Evolutionary conservation across 2,329 filamentous ascomycete genomes (phyloP), one percentile per base, ranked within the genome.

Genomic region (Orbilia oligospora): DNA sequence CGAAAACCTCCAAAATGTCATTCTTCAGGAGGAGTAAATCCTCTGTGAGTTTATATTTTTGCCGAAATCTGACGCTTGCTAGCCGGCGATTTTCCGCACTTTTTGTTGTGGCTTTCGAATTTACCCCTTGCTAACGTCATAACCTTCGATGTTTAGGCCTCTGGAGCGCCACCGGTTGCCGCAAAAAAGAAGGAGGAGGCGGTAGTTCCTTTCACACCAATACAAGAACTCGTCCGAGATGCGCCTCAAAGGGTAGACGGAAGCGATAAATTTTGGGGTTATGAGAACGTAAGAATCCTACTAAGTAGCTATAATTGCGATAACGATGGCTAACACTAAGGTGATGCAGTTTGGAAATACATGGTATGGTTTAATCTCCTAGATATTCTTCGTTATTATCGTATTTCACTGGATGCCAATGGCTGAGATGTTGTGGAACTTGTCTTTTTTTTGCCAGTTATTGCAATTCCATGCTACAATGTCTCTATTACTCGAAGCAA

Each of bases 401-500:
- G 9, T 58, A 58, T 24, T 49, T 53, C 67, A 36, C 38, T 78
- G 71, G 49, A 58, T 55, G 66, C 20, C 67, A 46, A 61, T 77
- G 30, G 44, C 73, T 77, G 61, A 76, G 71, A 67, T 79, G 20
- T 65, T 72, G 27, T 51, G 51, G 58, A 33, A 36, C n/a, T 66
- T n/a, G n/a, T n/a, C n/a, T 63, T 83, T 83, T 72, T 84, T 76
- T 22, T 71, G 71, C 18, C 85, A 98, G 95, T 84, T 99, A 99
- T 86, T 97, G 93, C 87, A 99, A 99, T 85, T 99, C 96, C 14
- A 97, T 99, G 83, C 89, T 99, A 75, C 96, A 99, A 86, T 97
- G 94, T 82, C 90, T 99, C 73, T 99, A 97, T 86, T 97, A 97
- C 86, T 97, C 95, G 20, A 91, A 93, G 53, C 90, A 93, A 36